Evolutionary conservation across 805 yeast genomes (phyloP), one percentile per base, ranked within the genome.

Genomic region (Debaryomyces hansenii): DNA sequence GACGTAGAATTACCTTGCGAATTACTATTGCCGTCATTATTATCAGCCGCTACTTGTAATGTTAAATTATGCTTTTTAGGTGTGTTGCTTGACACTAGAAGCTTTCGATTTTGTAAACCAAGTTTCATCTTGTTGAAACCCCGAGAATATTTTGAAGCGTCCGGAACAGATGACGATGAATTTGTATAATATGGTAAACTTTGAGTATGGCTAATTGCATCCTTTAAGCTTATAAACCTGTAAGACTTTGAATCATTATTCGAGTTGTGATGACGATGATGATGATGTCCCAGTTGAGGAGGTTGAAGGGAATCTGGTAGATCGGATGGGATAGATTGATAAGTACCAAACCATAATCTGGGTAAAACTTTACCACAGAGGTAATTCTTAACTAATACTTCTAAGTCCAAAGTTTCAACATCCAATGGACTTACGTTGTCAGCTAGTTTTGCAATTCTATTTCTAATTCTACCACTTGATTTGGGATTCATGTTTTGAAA

Each of bases 371-470:
- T 67, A 0, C 77, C 77, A 4, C 57, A 50, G 12, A 72, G 47
- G 52, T 60, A 57, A 38, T 59, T 60, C 24, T 58, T 58, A 2
- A 68, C 67, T 10, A 72, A 53, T 3, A 51, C 46, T 20, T 72
- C 75, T 40, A 72, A 58, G 45, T 72, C 75, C 18, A 66, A 49
- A 1, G 76, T 70, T 47, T 72, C 78, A 11, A 72, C 70, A 24
- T 72, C 77, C 7, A 62, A 43, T 0, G 76, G 75, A 37, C 62
- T 64, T 5, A 58, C 42, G 10, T 50, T 60, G 35, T 70, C 75
- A 2, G 72, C 59, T 15, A 70, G 51, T 44, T 70, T 71, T 4
- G 69, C 69, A 27, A 70, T 57, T 41, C 58, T 62, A 41, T 60
- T 65, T 47, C 72, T 54, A 27, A 69, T 54, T 52, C 70, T 60